Evolutionary conservation across 352 stramenopile species (phyloP), one percentile per base, ranked within the genome.

Genomic region (Phytophthora pseudosyringae): DNA sequence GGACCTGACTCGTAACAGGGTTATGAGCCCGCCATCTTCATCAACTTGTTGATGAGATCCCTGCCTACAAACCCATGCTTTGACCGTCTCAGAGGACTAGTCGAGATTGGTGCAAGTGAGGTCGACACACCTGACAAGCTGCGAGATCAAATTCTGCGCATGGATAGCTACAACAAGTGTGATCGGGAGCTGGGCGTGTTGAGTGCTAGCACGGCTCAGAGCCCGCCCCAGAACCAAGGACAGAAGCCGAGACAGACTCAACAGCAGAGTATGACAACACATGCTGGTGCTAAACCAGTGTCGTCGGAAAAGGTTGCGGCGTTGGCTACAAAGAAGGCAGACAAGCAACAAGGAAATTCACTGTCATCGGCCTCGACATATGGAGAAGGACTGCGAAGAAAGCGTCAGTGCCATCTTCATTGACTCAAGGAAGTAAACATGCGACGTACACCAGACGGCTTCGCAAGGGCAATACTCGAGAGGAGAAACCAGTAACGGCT

Each of bases 11-110:
- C 41, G 3, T 13, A 63, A 63, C 44, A 55, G 44, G 55, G 45
- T 55, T 49, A 63, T 63, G 33, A 63, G 35, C 44, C 33, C 26
- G 43, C 33, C 0, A 62, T 62, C 15, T 62, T 62, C 43, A 54
- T 40, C 3, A 36, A 3, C 31, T 11, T 10, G 31, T 35, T 35
- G 31, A 3, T 35, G 31, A 35, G 31, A 35, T 35, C 31, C 21
- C 21, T 21, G 21, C 21, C 21, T 21, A 21, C 21, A 21, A 21
- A 1, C 21, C 21, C 21, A 1, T 2, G 21, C 21, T 21, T 21
- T 21, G 21, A 21, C 21, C 1, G 2, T n/a, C n/a, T n/a, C n/a
- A n/a, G n/a, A n/a, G n/a, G n/a, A n/a, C n/a, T n/a, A 21, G 21
- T 21, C 21, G 21, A 21, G 21, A 21, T 21, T 21, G 21, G 21